A percentile compares a stretch with the other conserved stretches of the same genome.
phyloP scores from a whole-genome alignment of 2,329 filamentous ascomycete species.

The Dryadomyces quercivorus region DNA sequence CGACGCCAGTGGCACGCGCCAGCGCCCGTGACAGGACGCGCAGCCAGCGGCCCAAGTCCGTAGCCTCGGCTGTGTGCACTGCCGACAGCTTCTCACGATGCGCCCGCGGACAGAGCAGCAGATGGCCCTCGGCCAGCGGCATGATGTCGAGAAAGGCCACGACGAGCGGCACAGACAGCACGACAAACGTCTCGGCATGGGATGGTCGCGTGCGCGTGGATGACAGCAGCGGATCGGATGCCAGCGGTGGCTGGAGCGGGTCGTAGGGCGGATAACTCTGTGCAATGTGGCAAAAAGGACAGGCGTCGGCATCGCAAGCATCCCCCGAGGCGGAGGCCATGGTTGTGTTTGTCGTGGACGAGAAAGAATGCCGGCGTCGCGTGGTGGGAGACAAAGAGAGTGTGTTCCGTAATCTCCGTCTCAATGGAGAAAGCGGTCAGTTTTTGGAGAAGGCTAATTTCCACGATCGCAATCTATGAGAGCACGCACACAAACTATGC shows the following conservation, averaged over 20 bases:
- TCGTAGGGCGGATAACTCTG: slow-evolving; percentile 34
- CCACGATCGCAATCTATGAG: no score
- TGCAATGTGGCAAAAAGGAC: slow-evolving; percentile 53
- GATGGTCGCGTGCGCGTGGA: slow-evolving; percentile 23
- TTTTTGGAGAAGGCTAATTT: no score
- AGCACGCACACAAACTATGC: no score
- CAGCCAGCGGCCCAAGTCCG: slow-evolving; percentile 55
- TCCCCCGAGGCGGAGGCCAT: no score
- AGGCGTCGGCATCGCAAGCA: slow-evolving; percentile 19
- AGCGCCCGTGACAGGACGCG: slow-evolving; percentile 63
- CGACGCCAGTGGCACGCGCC: slow-evolving; percentile 53
- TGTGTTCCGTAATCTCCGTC: no score
- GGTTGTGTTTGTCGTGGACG: background rate
- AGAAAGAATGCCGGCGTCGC: background rate
- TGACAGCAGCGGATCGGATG: slow-evolving; percentile 21
- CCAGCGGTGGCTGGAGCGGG: slow-evolving; percentile 27
- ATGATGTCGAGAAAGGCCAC: slow-evolving; percentile 90
- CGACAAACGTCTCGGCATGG: slow-evolving; percentile 41
- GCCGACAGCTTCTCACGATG: slow-evolving; percentile 73
- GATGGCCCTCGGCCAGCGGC: slow-evolving; percentile 71
- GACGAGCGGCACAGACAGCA: slow-evolving; percentile 66
- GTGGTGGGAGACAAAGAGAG: background rate
- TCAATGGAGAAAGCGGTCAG: no score
- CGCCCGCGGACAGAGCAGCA: slow-evolving; percentile 65
- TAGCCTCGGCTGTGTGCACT: slow-evolving; percentile 48